phyloP scores from a whole-genome alignment of 2,329 filamentous ascomycete genomes.

The Chrysosporium queenslandicum region DNA sequence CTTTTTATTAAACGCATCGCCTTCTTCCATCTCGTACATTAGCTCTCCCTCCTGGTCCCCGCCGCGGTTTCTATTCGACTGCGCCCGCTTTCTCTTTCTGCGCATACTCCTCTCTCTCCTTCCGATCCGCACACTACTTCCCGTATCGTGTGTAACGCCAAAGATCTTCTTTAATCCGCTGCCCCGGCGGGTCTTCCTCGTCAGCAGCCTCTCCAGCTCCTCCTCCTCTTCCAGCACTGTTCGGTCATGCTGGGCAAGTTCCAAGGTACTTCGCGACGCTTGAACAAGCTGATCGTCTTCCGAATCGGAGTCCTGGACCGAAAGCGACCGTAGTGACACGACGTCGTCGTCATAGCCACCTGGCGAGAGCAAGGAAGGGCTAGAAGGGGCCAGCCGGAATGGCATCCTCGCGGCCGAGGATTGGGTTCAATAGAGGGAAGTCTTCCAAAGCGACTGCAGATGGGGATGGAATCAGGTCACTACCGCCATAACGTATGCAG shows the following conservation, averaged over 20 bases:
- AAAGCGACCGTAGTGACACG: slow-evolving; percentile 51
- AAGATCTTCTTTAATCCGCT: slow-evolving; percentile 34
- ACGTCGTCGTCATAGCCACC: slow-evolving; percentile 59
- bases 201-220: slow-evolving; percentile 41
- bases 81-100: slow-evolving; percentile 36
- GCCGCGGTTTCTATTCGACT: slow-evolving; percentile 21
- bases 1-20: slow-evolving; percentile 44
- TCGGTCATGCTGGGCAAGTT: slow-evolving; percentile 59
- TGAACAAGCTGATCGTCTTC: slow-evolving; percentile 62
- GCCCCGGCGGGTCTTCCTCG: slow-evolving; percentile 23
- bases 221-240: slow-evolving; percentile 67
- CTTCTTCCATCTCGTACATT: slow-evolving; percentile 88
- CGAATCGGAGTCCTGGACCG: slow-evolving; percentile 64
- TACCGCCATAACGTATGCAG: not conserved
- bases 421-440: too few relatives aligned
- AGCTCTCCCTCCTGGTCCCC: slow-evolving; percentile 47
- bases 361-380: slow-evolving; percentile 50
- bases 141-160: slow-evolving; percentile 29
- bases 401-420: slow-evolving; percentile 12
- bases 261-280: slow-evolving; percentile 56
- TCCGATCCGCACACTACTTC: slow-evolving; percentile 43
- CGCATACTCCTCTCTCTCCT: slow-evolving; percentile 42
- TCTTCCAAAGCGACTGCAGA: not conserved
- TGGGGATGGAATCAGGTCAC: not conserved
- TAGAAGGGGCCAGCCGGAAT: slow-evolving; percentile 18